A percentile compares a stretch with the other conserved stretches of the same genome.
Conservation (phyloP, 2,329 filamentous ascomycete species). For the Achaetomium macrosporum region DNA sequence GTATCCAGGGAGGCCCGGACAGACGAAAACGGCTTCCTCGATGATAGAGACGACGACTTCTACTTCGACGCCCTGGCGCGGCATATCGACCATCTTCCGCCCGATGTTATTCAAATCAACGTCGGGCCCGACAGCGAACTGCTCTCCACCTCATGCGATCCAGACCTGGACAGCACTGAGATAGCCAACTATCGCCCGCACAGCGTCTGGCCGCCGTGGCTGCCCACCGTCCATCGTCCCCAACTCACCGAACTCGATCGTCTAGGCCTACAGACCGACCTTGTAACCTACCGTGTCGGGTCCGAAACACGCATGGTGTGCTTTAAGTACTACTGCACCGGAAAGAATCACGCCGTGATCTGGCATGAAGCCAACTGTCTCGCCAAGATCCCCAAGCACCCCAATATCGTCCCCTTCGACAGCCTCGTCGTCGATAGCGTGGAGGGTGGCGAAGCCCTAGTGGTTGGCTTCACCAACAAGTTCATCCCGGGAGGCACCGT, state of each 20-base stretch:
- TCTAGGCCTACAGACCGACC: slow-evolving; percentile 14
- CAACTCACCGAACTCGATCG: slow-evolving; percentile 15
- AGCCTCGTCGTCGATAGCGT: slow-evolving; percentile 31
- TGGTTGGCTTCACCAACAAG: slow-evolving; percentile 34
- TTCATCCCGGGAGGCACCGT: slow-evolving; percentile 31
- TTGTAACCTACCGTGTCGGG: slow-evolving; percentile 8
- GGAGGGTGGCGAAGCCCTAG: slow-evolving; percentile 18
- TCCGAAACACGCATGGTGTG: slow-evolving; percentile 20
- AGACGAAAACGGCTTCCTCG: no score
- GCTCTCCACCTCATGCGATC: slow-evolving; percentile 7
- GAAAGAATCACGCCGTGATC: slow-evolving; percentile 14
- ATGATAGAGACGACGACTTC: background rate
- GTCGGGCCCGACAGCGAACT: slow-evolving; percentile 4
- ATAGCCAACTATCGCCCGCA: slow-evolving; percentile 14
- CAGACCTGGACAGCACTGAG: slow-evolving; percentile 5
- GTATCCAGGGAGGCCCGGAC: background rate
- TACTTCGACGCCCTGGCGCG: background rate
- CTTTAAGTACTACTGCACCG: slow-evolving; percentile 34
- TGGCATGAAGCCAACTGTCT: slow-evolving; percentile 35
- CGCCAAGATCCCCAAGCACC: slow-evolving; percentile 32
- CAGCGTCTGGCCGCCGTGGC: background rate
- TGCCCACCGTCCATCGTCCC: slow-evolving; percentile 9
- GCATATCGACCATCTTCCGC: slow-evolving; percentile 12
- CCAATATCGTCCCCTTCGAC: slow-evolving; percentile 34
- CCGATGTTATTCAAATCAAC: slow-evolving; percentile 8